Evolutionary conservation across 163 green algal species (phyloP), one percentile per base, ranked within the genome.

Genomic region (Chloromonas sp.): DNA sequence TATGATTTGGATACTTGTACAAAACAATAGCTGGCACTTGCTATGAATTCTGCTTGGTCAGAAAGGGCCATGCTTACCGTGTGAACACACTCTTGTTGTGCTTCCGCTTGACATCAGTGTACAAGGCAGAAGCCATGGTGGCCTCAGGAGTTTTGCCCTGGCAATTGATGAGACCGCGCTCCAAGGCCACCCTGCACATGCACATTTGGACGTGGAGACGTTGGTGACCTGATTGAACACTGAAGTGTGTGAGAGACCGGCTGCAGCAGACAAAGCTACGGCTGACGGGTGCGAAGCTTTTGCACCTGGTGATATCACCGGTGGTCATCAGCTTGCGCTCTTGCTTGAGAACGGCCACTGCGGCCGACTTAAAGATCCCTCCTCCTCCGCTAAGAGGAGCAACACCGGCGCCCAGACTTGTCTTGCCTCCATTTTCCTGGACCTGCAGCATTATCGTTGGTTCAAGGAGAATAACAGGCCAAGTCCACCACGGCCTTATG

Each of bases 21-120:
- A 36, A 36, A 36, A 36, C 36, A 36, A 36, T 36, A 36, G 36
- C 36, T 36, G 36, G 36, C 36, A 36, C 36, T 36, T 36, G 36
- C 36, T 36, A 36, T 36, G 36, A 36, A 36, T 36, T 36, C 36
- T 36, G 36, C 36, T 36, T 36, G 36, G 36, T 36, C 36, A 36
- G 36, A 36, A 79, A 59, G 74, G 5, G 13, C 2, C 74, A 79
- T 36, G 78, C 60, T 0, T 77, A 91, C 91, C 91, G 82, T 14
- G 91, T 92, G 83, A 98, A 98, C 0, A 95, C 85, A 11, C 90
- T 95, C n/a, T 88, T 89, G 2, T 87, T 81, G 14, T 89, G 89
- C 79, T 96, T 96, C 1, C 93, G 88, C 86, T 97, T 97, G 60
- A 98, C 90, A 85, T 98, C 95, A 2, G 93, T 96, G 84, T 97